These are phyloP conservation scores for Nakaseomyces bracarensis DNA, from an alignment of 1,139 yeast genomes.

Conservation along the genomic window DNA sequence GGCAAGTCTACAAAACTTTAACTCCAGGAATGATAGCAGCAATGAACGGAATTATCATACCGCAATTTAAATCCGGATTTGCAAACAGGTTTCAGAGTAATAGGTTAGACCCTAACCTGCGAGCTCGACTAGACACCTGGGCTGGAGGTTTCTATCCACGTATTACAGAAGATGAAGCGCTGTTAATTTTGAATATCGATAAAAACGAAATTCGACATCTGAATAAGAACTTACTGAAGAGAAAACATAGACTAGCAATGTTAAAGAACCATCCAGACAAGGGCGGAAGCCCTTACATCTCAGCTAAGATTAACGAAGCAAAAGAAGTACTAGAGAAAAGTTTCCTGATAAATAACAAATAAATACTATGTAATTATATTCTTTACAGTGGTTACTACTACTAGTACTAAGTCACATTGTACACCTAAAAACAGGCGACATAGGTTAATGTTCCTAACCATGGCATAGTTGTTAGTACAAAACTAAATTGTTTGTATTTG, in stretches of 20 bases:
- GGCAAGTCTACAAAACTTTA: constrained; percentile 23
- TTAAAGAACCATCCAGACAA: constrained; percentile 92
- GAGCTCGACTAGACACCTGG: constrained; percentile 9
- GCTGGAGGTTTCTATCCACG: constrained; percentile 74
- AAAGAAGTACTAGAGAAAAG: constrained; percentile 25
- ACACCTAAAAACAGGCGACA: too few species aligned
- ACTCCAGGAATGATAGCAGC: constrained; percentile 26
- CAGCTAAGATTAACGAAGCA: constrained; percentile 95
- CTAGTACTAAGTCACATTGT: too few species aligned
- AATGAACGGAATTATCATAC: constrained; percentile 19
- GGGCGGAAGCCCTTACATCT: constrained; percentile 93
- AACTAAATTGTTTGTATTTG: too few species aligned
- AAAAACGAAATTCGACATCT: constrained; percentile 47
- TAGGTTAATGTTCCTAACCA: too few species aligned
- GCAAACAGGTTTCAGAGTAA: constrained; percentile 8
- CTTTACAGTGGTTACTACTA: too few species aligned
- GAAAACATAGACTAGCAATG: constrained; percentile 84
- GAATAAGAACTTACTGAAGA: constrained; percentile 66
- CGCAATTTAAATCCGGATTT: constrained; percentile 1
- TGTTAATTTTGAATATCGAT: constrained; percentile 52
- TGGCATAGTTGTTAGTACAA: too few species aligned
- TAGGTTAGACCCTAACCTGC: constrained; percentile 8
- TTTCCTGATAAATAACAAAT: constrained; percentile 16
- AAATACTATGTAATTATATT: too few species aligned
- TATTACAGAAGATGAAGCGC: constrained; percentile 86